Conservation (phyloP, 2,329 filamentous ascomycete species). For the Waltergamsia citrina region DNA sequence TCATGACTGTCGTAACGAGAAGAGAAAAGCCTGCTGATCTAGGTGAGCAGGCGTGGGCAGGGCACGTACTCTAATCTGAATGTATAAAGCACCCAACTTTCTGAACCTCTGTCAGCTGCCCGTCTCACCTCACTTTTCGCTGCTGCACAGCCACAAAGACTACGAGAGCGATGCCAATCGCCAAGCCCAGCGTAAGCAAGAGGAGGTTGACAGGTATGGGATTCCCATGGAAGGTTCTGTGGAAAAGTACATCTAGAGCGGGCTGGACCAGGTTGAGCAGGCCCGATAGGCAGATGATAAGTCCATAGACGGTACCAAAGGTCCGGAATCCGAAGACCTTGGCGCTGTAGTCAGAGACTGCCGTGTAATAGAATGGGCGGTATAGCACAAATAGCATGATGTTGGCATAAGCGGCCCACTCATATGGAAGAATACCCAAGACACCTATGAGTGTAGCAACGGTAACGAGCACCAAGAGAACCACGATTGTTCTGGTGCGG, state of each 20-base stretch:
- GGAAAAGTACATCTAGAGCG: constrained; percentile 69
- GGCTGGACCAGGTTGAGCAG: constrained; percentile 78
- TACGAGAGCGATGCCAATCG: constrained; percentile 58
- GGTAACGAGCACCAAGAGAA: constrained; percentile 60
- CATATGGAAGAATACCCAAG: constrained; percentile 61
- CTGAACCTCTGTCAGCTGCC: neutral
- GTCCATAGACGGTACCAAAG: constrained; percentile 88
- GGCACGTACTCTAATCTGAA: neutral
- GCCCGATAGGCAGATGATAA: constrained; percentile 79
- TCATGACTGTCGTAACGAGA: neutral
- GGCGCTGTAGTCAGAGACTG: constrained; percentile 79
- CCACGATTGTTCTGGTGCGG: constrained; percentile 60
- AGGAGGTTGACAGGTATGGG: constrained; percentile 70
- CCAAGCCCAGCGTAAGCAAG: constrained; percentile 50
- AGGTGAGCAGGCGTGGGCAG: neutral
- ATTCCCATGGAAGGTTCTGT: constrained; percentile 60
- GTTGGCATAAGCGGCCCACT: constrained; percentile 66
- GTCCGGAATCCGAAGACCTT: constrained; percentile 91
- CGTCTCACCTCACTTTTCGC: constrained; percentile 10
- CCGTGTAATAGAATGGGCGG: constrained; percentile 83
- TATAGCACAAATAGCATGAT: constrained; percentile 75
- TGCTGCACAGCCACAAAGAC: constrained; percentile 47
- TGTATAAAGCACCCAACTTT: neutral
- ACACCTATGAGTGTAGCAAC: constrained; percentile 67
- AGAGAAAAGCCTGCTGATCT: neutral